phyloP scores from a whole-genome alignment of 1,284 basidiomycete species.

The Hemileia vastatrix region DNA sequence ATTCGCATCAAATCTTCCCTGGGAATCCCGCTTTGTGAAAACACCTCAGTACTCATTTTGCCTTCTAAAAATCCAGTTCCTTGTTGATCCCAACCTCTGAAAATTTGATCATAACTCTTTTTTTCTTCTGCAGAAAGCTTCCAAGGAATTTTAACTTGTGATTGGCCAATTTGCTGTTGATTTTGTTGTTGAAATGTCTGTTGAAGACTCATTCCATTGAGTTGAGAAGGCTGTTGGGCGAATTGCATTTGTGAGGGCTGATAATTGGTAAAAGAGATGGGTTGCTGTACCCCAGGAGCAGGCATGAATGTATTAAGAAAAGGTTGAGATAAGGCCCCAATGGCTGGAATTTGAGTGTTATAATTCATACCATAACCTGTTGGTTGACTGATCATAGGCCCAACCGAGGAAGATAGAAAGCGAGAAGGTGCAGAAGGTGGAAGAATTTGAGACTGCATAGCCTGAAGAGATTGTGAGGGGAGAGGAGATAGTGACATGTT shows the following conservation, averaged over 20 bases:
- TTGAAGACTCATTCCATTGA: slow-evolving; percentile 24
- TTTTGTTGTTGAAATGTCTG: slow-evolving; percentile 60
- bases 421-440: slow-evolving; percentile 4
- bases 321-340: slow-evolving; percentile 21
- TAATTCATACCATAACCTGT: slow-evolving; percentile 21
- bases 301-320: slow-evolving; percentile 24
- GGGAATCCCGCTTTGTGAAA: slow-evolving; percentile 81
- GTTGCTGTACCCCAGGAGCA: slow-evolving; percentile 15
- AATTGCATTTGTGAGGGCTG: slow-evolving; percentile 24
- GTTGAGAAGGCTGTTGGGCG: slow-evolving; percentile 19
- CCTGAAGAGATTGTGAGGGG: slow-evolving; percentile 2
- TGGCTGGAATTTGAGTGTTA: slow-evolving; percentile 16
- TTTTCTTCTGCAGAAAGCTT: slow-evolving; percentile 78
- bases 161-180: slow-evolving; percentile 60
- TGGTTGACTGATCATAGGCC: slow-evolving; percentile 8
- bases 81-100: slow-evolving; percentile 84
- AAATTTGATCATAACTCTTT: slow-evolving; percentile 94
- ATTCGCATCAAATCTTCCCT: slow-evolving; percentile 87
- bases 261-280: slow-evolving; percentile 10
- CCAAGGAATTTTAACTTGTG: slow-evolving; percentile 75
- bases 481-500: no score
- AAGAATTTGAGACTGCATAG: slow-evolving; percentile 14
- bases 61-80: slow-evolving; percentile 80
- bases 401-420: slow-evolving; percentile 6
- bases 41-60: slow-evolving; percentile 78